Conservation (phyloP, 2,329 filamentous ascomycete species). For the Beauveria asiatica region DNA sequence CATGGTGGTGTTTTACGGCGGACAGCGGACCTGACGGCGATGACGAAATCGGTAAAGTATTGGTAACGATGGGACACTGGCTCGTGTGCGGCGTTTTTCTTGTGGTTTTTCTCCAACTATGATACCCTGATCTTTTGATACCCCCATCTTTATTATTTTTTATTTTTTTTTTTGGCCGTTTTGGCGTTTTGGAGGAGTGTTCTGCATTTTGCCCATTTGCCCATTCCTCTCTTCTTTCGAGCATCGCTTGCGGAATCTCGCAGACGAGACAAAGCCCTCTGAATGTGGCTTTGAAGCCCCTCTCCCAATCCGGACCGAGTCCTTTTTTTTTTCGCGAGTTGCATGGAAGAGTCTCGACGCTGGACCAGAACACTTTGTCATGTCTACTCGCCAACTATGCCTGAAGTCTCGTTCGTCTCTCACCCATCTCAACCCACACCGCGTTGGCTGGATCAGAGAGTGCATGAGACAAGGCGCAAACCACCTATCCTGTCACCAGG, state of each 20-base stretch:
- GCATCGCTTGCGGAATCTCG: neutral
- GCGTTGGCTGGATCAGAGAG: neutral
- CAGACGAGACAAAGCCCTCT: neutral
- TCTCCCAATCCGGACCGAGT: neutral
- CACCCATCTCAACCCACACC: neutral
- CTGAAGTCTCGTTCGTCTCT: neutral
- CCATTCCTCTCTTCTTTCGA: neutral
- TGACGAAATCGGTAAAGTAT: neutral
- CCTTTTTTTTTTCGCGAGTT: neutral
- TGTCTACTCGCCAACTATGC: neutral
- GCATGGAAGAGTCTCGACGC: neutral
- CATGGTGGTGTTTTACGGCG: slow-evolving; percentile 11
- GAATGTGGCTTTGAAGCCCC: neutral
- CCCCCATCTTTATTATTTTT: no score
- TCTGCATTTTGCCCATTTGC: neutral
- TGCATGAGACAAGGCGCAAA: neutral
- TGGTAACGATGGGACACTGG: neutral
- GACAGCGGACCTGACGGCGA: slow-evolving; percentile 2
- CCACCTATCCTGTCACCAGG: slow-evolving; percentile 6
- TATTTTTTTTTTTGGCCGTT: no score
- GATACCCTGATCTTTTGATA: neutral
- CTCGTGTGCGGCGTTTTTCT: neutral
- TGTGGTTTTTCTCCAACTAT: neutral
- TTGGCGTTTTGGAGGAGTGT: neutral
- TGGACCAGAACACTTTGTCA: neutral